Conservation (phyloP, 805 yeast genomes). For the Ogataea nonfermentans region DNA sequence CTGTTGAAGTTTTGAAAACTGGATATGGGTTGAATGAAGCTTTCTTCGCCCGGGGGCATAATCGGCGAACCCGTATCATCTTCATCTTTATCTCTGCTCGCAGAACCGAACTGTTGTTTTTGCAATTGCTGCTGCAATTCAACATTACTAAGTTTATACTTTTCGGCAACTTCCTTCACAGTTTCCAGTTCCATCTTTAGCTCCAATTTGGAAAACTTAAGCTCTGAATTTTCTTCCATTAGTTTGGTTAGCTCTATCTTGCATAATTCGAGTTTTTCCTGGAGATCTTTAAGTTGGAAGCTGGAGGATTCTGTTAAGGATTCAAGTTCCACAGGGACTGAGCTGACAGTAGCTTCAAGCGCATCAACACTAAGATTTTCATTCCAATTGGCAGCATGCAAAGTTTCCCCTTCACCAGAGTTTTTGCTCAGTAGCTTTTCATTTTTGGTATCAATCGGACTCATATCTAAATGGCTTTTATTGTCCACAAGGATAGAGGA, state of each 20-base stretch:
- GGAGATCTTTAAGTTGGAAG: conserved; percentile 35
- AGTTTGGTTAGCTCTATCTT: conserved; percentile 11
- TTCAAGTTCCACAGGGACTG: conserved; percentile 21
- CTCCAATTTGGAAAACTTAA: conserved; percentile 28
- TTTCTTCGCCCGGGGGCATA: conserved; percentile 3
- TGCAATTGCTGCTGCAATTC: conserved; percentile 16
- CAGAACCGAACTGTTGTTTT: conserved; percentile 30
- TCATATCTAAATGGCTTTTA: no score
- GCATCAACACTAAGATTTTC: background rate
- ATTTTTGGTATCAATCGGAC: background rate
- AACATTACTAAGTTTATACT: conserved; percentile 30
- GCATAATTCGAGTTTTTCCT: conserved; percentile 27
- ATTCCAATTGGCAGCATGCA: no score
- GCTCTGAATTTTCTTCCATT: conserved; percentile 25
- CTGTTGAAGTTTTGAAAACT: conserved; percentile 25
- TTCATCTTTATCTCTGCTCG: conserved; percentile 24
- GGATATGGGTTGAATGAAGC: conserved; percentile 14
- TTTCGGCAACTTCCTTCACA: conserved; percentile 34
- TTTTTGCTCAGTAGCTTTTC: no score
- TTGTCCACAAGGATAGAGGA: background rate
- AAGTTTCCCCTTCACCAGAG: no score
- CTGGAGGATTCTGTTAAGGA: conserved; percentile 30
- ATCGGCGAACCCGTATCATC: conserved; percentile 21
- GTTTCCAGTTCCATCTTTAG: conserved; percentile 40
- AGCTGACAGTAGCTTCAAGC: conserved; percentile 21